These are phyloP conservation scores for Uronychia binucleata DNA, from an alignment of 73 alveolate genomes.

Conservation along the genomic window DNA sequence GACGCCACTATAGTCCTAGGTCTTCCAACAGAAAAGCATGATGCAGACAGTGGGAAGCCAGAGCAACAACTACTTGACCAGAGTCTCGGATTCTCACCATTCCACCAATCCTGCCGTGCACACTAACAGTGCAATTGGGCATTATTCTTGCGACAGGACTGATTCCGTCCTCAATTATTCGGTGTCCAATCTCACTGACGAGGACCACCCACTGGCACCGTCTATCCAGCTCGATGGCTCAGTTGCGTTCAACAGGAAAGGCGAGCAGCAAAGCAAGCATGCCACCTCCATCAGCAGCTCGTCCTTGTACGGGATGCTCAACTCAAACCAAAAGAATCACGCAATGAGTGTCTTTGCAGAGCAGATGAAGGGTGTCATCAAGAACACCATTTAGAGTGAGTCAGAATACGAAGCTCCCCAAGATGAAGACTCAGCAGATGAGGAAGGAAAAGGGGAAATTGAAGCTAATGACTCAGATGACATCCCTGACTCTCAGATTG, in stretches of 20 bases:
- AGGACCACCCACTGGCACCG: not conserved
- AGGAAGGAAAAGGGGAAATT: too few species aligned
- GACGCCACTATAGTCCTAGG: not conserved
- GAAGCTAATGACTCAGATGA: too few species aligned
- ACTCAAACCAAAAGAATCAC: not conserved
- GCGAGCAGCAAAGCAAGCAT: not conserved
- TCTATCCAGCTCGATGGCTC: not conserved
- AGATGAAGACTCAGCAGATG: not conserved
- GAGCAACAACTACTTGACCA: not conserved
- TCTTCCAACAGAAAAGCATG: not conserved
- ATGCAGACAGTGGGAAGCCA: not conserved
- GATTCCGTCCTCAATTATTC: not conserved
- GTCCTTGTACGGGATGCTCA: not conserved
- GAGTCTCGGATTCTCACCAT: not conserved
- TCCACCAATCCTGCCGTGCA: not conserved
- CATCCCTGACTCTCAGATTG: too few species aligned
- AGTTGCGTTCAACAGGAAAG: not conserved
- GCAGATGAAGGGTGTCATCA: not conserved
- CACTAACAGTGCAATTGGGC: not conserved
- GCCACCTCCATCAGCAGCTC: not conserved
- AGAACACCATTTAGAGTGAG: not conserved
- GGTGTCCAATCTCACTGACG: not conserved
- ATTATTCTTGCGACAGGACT: not conserved
- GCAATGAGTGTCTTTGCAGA: not conserved
- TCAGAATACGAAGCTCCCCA: not conserved